phyloP scores from a whole-genome alignment of 495 filamentous ascomycete genomes.

The Xylaria scruposa region DNA sequence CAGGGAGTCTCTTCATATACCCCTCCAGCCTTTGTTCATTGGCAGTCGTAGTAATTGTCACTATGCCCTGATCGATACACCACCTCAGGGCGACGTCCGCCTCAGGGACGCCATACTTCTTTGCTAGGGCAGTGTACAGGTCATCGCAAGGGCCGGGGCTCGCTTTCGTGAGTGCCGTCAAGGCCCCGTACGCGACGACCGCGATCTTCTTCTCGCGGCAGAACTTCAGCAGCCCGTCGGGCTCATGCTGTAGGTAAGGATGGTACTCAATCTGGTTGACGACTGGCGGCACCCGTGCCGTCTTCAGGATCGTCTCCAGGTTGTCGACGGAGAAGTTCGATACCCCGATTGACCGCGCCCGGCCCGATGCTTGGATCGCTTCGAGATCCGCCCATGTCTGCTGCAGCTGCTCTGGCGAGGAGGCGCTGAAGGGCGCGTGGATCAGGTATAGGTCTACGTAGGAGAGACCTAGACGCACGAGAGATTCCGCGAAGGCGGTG shows the following conservation, averaged over 20 bases:
- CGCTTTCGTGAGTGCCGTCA: constrained; percentile 70
- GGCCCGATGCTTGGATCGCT: constrained; percentile 70
- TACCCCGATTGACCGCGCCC: constrained; percentile 80
- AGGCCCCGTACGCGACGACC: constrained; percentile 70
- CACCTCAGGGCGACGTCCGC: constrained; percentile 76
- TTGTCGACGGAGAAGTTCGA: constrained; percentile 77
- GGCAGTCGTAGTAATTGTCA: constrained; percentile 78
- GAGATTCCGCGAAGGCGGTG: constrained; percentile 71
- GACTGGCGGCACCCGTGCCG: constrained; percentile 66
- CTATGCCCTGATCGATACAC: constrained; percentile 78
- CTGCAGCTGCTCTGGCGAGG: constrained; percentile 67
- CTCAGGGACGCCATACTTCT: constrained; percentile 78
- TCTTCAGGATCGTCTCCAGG: constrained; percentile 71
- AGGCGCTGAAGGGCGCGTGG: constrained; percentile 75
- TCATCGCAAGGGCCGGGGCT: constrained; percentile 72
- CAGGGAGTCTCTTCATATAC: constrained; percentile 64
- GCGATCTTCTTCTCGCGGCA: constrained; percentile 73
- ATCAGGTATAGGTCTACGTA: constrained; percentile 91
- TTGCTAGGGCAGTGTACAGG: constrained; percentile 64
- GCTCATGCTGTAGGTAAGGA: constrained; percentile 78
- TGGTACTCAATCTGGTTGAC: constrained; percentile 93
- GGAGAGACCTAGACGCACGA: constrained; percentile 75
- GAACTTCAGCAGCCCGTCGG: constrained; percentile 60
- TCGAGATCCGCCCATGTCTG: constrained; percentile 80
- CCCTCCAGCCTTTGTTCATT: constrained; percentile 73